Percentiles rank a stretch among this genome's conserved stretches.
Conservation (phyloP, 225 moss, liverwort and hornwort genomes). For the Asterella californica region DNA sequence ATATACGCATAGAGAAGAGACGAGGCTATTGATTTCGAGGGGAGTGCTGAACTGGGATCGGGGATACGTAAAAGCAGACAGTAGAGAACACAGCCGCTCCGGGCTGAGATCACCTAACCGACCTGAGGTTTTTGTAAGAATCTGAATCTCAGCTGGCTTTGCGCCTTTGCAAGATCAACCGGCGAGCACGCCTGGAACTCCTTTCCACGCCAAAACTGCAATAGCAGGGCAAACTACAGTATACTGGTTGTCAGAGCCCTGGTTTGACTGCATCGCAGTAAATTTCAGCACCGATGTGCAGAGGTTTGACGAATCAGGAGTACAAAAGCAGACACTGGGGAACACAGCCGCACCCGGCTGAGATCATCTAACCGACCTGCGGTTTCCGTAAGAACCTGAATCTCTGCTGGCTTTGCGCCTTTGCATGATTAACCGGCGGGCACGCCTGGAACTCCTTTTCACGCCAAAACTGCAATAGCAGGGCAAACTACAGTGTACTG, state of each 20-base stretch:
- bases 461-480: conserved; percentile 43
- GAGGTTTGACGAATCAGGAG: not conserved
- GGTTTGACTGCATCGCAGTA: not conserved
- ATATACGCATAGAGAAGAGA: not conserved
- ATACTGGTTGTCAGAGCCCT: conserved; percentile 29
- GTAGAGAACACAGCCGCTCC: not conserved
- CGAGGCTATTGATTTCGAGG: not conserved
- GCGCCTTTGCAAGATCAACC: conserved; percentile 2
- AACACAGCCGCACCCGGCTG: conserved; percentile 10
- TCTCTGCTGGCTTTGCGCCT: conserved; percentile 25
- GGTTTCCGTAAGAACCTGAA: conserved; percentile 10
- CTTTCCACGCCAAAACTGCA: conserved; percentile 37
- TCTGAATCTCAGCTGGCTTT: conserved; percentile 20
- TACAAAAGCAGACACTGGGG: conserved; percentile 10
- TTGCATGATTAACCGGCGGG: conserved; percentile 1
- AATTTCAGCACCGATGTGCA: not conserved
- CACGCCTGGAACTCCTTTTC: conserved; percentile 26
- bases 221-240: conserved; percentile 35
- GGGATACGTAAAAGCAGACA: conserved; percentile 2
- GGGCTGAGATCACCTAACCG: conserved; percentile 19
- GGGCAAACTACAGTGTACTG: conserved; percentile 32
- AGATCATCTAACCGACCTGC: conserved; percentile 18
- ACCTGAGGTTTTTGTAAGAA: conserved; percentile 22
- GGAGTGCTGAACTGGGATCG: not conserved
- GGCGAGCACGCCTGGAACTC: conserved; percentile 27